A percentile compares a stretch with the other conserved stretches of the same genome.
Conservation (phyloP, 345 rosid genomes). For the Microthlaspi erraticum region DNA sequence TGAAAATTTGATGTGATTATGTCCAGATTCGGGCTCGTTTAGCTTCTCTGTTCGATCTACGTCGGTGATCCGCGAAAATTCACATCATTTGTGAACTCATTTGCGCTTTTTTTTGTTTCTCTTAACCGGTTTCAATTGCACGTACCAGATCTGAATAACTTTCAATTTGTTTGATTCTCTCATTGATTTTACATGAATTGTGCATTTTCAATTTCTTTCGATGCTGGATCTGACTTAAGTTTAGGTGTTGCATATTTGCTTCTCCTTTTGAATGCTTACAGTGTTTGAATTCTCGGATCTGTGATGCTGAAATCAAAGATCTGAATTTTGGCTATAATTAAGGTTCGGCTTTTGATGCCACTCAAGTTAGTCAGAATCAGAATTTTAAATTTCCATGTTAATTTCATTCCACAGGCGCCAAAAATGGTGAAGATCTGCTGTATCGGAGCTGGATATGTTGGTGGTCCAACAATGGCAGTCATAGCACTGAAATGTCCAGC, state of each 20-base stretch:
- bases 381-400: background rate
- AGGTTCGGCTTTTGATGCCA: background rate
- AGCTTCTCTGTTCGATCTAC: background rate
- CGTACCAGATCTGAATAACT: background rate
- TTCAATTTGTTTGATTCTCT: background rate
- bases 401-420: background rate
- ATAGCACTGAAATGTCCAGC: slow-evolving; percentile 19
- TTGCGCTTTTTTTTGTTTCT: background rate
- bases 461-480: slow-evolving; percentile 23
- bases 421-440: slow-evolving; percentile 20
- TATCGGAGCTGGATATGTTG: slow-evolving; percentile 18
- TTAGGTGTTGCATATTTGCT: background rate
- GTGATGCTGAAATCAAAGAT: background rate
- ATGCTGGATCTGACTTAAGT: background rate
- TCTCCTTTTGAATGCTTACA: background rate
- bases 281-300: background rate
- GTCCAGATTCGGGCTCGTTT: background rate
- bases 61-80: background rate
- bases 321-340: background rate
- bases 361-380: background rate
- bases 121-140: slow-evolving; percentile 1
- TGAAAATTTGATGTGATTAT: background rate
- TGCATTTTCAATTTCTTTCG: background rate
- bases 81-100: background rate
- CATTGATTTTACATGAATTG: background rate